These are phyloP conservation scores for Mycena crocata DNA, from an alignment of 768 basidiomycete species.

Conservation along the genomic window DNA sequence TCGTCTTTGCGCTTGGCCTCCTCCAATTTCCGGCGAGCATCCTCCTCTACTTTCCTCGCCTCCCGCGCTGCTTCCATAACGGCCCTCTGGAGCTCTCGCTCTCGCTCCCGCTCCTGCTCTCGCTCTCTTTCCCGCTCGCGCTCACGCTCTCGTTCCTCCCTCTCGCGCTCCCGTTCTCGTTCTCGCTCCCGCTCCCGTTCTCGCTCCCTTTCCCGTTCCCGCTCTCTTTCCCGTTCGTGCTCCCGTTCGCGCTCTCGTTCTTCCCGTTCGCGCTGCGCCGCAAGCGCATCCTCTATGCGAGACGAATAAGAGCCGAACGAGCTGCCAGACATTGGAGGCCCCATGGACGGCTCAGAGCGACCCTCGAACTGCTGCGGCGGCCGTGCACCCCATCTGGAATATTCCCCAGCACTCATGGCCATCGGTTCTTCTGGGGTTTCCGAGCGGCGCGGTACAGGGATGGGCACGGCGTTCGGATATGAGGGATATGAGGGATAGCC, in stretches of 20 bases:
- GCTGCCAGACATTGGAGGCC: neutral
- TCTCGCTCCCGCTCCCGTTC: neutral
- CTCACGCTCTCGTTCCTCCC: neutral
- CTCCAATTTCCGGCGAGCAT: slow-evolving; percentile 19
- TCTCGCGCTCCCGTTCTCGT: neutral
- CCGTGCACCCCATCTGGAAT: slow-evolving; percentile 15
- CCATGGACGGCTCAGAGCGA: slow-evolving; percentile 5
- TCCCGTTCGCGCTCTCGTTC: slow-evolving; percentile 1
- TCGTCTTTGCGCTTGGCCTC: slow-evolving; percentile 24
- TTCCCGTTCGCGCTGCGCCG: no score
- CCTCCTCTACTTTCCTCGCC: slow-evolving; percentile 11
- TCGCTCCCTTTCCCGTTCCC: neutral
- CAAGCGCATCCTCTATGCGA: slow-evolving; percentile 1
- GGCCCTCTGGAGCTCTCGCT: neutral
- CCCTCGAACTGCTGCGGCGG: neutral
- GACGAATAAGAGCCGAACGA: slow-evolving; percentile 17
- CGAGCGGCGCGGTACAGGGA: slow-evolving; percentile 8
- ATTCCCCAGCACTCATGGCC: slow-evolving; percentile 21
- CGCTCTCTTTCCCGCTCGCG: neutral
- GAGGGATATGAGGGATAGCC: neutral
- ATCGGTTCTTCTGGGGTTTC: neutral
- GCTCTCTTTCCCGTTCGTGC: neutral
- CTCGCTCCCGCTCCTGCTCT: neutral
- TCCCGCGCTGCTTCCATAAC: slow-evolving; percentile 10
- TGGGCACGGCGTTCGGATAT: slow-evolving; percentile 5